Percentiles rank a stretch among this genome's conserved stretches.
These are phyloP conservation scores for Hordeum pubiflorum DNA, from an alignment of 202 grass and related monocot genomes.

Conservation along the genomic window DNA sequence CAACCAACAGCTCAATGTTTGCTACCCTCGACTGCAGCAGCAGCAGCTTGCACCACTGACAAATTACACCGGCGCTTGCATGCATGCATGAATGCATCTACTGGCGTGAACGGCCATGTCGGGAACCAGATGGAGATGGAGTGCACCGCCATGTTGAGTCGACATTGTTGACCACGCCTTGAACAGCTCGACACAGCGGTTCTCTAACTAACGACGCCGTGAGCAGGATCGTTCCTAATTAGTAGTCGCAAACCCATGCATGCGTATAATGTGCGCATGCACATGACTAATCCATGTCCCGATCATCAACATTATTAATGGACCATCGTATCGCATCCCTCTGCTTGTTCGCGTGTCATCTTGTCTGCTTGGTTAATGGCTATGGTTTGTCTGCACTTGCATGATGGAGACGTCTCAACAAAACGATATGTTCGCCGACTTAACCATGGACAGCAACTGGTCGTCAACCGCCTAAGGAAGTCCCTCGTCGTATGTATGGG, in stretches of 20 bases:
- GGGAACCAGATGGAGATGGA: too few species aligned
- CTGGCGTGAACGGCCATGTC: too few species aligned
- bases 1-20: neutral
- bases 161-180: too few species aligned
- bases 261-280: neutral
- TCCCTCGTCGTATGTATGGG: neutral
- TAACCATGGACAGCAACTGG: neutral
- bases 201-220: too few species aligned
- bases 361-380: neutral
- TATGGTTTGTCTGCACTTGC: neutral
- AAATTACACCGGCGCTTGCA: too few species aligned
- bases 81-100: too few species aligned
- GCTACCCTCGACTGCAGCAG: neutral
- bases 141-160: too few species aligned
- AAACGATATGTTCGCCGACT: neutral
- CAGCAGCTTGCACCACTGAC: too few species aligned
- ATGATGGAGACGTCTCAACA: slow-evolving; percentile 10
- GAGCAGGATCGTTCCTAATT: too few species aligned
- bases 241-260: too few species aligned
- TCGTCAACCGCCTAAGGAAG: too few species aligned
- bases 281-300: neutral
- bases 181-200: too few species aligned
- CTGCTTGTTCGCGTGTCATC: neutral
- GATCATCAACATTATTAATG: neutral
- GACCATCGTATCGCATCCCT: neutral